Evolutionary conservation across 495 filamentous ascomycete genomes (phyloP), one percentile per base, ranked within the genome.

Genomic region (Aspergillus nanangensis): DNA sequence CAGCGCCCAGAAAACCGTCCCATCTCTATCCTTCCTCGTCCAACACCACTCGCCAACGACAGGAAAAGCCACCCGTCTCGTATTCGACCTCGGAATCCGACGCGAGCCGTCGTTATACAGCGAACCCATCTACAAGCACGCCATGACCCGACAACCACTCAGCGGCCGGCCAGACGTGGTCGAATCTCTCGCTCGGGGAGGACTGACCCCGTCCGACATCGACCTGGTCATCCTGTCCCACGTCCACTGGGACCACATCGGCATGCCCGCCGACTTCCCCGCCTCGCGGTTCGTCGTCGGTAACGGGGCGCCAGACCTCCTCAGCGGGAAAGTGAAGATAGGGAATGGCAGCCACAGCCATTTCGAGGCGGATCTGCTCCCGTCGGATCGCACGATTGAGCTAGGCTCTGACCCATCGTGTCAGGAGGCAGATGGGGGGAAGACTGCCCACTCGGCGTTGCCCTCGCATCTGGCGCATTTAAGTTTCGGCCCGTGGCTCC

Each of bases 181-280:
- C 5, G 56, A 57, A n/a, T 67, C 61, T 34, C 33, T 71, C 5
- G 31, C 10, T 5, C 34, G 20, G 8, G 69, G 67, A 1, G 60
- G 58, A 0, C 44, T 72, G 21, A 47, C 41, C 5, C 55, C 60
- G 0, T 37, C 61, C 8, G 65, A 75, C 44, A 67, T 75, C 43
- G 58, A 70, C 45, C 59, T 47, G 29, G 62, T 75, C 0, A 52
- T 72, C 24, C 57, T 63, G 45, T 64, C 58, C 0, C 69, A 75
- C 56, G 65, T 62, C 3, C 69, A 75, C 39, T 72, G 62, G 62
- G 69, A 75, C 53, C 69, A 72, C 40, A 45, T 69, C 15, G 71
- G 71, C 5, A 58, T 60, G 29, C 69, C 71, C 18, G 45, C 45
- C 1, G 65, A 70, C 35, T 72, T 71, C 44, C 45, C 55, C 1